Evolutionary conservation across 495 filamentous ascomycete genomes (phyloP).

Genomic region (Lophium mytilinum): DNA sequence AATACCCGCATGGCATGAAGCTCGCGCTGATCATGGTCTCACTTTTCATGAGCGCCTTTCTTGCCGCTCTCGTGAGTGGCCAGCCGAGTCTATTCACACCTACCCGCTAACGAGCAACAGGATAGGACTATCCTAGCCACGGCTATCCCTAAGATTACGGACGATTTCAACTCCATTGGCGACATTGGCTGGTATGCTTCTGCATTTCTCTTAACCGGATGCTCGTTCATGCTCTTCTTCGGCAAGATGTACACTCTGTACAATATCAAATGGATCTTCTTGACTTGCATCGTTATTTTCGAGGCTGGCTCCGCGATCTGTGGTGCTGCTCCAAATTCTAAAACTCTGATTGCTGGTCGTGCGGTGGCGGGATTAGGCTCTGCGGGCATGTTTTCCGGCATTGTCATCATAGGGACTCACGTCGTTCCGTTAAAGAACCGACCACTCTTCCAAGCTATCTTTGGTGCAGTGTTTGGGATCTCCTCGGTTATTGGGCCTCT

Average conservation of each 20-base stretch:
- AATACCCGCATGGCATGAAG: constrained; percentile 32
- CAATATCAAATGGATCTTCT: constrained; percentile 59
- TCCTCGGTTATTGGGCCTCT: constrained; percentile 44
- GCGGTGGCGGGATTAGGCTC: constrained; percentile 77
- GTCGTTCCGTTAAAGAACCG: constrained; percentile 65
- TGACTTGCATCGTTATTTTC: constrained; percentile 66
- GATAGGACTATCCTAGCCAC: constrained; percentile 25
- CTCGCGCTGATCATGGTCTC: constrained; percentile 34
- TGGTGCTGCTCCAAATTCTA: constrained; percentile 65
- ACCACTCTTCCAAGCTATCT: constrained; percentile 63
- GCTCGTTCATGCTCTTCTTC: constrained; percentile 62
- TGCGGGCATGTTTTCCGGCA: constrained; percentile 78
- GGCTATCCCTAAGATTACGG: constrained; percentile 25
- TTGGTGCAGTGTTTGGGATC: constrained; percentile 74
- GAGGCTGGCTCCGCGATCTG: constrained; percentile 77
- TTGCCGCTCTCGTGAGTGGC: constrained; percentile 17
- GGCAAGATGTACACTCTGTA: constrained; percentile 78
- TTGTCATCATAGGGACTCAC: constrained; percentile 71
- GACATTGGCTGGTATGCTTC: constrained; percentile 26
- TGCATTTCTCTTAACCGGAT: constrained; percentile 23
- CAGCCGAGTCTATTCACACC: not conserved
- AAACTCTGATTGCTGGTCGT: constrained; percentile 72
- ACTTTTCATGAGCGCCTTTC: constrained; percentile 28
- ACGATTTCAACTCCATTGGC: constrained; percentile 22
- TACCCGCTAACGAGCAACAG: not conserved